A percentile compares a stretch with the other conserved stretches of the same genome.
Evolutionary conservation across 2,329 filamentous ascomycete genomes (phyloP).

Genomic region (Scleromitrula shiraiana): DNA sequence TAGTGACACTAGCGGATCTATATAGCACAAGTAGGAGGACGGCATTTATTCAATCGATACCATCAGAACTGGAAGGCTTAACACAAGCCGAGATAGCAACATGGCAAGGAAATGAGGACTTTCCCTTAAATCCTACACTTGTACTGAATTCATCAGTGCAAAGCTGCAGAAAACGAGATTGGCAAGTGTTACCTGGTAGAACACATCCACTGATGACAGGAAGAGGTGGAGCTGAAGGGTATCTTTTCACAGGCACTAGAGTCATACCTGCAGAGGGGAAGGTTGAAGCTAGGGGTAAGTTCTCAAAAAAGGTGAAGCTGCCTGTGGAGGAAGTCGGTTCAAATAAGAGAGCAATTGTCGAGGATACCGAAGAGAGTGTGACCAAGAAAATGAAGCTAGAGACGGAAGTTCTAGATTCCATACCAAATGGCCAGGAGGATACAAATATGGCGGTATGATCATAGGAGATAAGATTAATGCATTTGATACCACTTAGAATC

Average conservation of each 20-base stretch:
- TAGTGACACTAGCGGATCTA: slow-evolving; percentile 69
- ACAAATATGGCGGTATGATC: slow-evolving; percentile 4
- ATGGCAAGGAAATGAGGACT: slow-evolving; percentile 62
- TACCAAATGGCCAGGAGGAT: slow-evolving; percentile 8
- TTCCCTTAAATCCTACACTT: slow-evolving; percentile 79
- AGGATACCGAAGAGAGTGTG: neutral
- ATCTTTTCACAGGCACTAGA: slow-evolving; percentile 74
- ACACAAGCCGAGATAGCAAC: slow-evolving; percentile 42
- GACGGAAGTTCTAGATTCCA: neutral
- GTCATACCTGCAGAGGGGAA: slow-evolving; percentile 72
- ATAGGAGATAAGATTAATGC: neutral
- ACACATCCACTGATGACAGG: slow-evolving; percentile 94
- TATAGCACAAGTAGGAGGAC: slow-evolving; percentile 75
- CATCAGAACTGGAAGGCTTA: slow-evolving; percentile 34
- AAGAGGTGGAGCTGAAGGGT: slow-evolving; percentile 81
- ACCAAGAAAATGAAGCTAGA: slow-evolving; percentile 11
- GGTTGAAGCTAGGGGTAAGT: slow-evolving; percentile 76
- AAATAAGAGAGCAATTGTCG: neutral
- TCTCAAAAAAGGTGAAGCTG: slow-evolving; percentile 29
- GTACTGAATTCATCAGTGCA: slow-evolving; percentile 74
- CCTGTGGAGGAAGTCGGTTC: slow-evolving; percentile 4
- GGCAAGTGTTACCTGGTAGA: slow-evolving; percentile 85
- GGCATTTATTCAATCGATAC: slow-evolving; percentile 57
- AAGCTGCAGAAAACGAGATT: slow-evolving; percentile 67
- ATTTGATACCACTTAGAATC: neutral